These are phyloP conservation scores for Tetracladium setigerum DNA, from an alignment of 495 filamentous ascomycete genomes.

Conservation along the genomic window DNA sequence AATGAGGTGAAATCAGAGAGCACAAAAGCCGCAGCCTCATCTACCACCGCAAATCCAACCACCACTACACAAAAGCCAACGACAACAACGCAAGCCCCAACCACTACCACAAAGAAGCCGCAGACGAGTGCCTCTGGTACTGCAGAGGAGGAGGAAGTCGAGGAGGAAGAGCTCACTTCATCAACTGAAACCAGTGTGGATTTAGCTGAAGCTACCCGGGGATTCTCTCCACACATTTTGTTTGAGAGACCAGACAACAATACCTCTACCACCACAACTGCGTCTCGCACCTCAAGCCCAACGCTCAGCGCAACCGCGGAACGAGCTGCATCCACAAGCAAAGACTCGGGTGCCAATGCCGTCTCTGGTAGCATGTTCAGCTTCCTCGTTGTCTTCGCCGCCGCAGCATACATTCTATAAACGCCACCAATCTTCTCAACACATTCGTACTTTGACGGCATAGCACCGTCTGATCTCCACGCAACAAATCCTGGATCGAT, in stretches of 20 bases:
- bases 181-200: slow-evolving; percentile 3
- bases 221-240: slow-evolving; percentile 11
- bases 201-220: slow-evolving; percentile 1
- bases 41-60: not conserved
- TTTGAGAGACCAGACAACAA: slow-evolving; percentile 8
- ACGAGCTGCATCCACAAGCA: slow-evolving; percentile 1
- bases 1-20: not conserved
- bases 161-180: not conserved
- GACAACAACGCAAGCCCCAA: slow-evolving; percentile 3
- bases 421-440: not conserved
- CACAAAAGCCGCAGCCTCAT: not conserved
- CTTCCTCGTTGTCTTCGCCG: slow-evolving; percentile 8
- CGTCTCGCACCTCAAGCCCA: not conserved
- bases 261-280: slow-evolving; percentile 1
- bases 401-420: slow-evolving; percentile 12
- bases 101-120: not conserved
- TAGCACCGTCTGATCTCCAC: not conserved
- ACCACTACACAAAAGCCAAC: not conserved
- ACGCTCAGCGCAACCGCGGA: not conserved
- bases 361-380: slow-evolving; percentile 8
- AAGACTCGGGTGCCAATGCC: slow-evolving; percentile 8
- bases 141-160: not conserved
- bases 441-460: not conserved
- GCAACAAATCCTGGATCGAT: not conserved
- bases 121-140: not conserved